These are phyloP conservation scores for Blastocystis sp. DNA, from an alignment of 352 stramenopile genomes.

Conservation along the genomic window DNA sequence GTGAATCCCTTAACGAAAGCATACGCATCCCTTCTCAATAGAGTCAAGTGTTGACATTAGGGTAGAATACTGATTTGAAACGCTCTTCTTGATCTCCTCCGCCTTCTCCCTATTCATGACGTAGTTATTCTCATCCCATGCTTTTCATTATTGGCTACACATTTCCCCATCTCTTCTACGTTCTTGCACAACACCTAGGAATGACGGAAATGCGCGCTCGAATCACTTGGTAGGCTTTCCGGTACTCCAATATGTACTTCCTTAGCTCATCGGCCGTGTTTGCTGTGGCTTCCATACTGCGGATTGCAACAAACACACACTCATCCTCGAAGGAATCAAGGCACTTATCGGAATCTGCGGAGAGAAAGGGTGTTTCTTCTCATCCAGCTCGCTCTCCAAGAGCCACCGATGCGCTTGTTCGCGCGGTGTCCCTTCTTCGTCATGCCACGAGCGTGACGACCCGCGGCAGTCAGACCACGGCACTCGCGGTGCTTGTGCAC, in stretches of 20 bases:
- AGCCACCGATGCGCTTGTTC: conserved; percentile 97
- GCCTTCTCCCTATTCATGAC: neutral
- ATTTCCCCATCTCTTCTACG: neutral
- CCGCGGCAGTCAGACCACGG: conserved; percentile 94
- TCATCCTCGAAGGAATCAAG: neutral
- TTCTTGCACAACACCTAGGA: neutral
- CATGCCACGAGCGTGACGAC: conserved; percentile 91
- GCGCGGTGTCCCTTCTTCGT: conserved; percentile 95
- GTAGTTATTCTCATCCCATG: neutral
- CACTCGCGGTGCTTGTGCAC: conserved; percentile 98
- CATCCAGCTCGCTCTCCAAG: conserved; percentile 93
- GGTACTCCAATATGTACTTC: neutral
- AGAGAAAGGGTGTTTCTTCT: conserved; percentile 94
- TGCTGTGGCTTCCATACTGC: neutral
- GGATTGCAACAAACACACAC: conserved; percentile 34
- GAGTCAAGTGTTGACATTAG: neutral
- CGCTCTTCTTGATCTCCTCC: neutral
- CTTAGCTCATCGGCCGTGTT: neutral
- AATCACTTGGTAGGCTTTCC: neutral
- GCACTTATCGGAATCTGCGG: conserved; percentile 91
- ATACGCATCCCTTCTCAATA: neutral
- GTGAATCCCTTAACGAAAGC: neutral
- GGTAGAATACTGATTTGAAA: neutral
- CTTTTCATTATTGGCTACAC: neutral
- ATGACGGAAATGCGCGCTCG: neutral